Percentiles rank a stretch among this genome's conserved stretches.
Conservation (phyloP, 805 yeast genomes). For the Jamesozyma lodderae region DNA sequence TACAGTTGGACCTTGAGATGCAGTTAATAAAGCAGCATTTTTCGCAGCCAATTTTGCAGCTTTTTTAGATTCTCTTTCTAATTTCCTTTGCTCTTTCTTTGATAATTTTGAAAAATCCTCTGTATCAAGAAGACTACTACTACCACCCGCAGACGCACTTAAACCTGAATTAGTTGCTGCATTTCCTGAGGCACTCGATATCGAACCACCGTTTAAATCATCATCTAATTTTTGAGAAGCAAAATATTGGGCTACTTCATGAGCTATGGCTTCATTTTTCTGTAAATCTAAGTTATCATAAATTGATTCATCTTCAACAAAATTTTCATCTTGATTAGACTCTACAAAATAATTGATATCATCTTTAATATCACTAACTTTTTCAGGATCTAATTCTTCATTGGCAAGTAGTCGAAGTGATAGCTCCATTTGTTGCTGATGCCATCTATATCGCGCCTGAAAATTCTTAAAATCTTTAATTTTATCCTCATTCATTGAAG, state of each 20-base stretch:
- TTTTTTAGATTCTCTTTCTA: slow-evolving; percentile 31
- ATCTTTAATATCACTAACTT: slow-evolving; percentile 67
- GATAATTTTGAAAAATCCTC: slow-evolving; percentile 21
- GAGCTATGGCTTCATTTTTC: slow-evolving; percentile 45
- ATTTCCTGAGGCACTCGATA: neutral
- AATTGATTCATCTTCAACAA: slow-evolving; percentile 88
- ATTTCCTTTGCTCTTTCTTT: slow-evolving; percentile 28
- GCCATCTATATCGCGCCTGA: slow-evolving; percentile 69
- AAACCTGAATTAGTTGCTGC: neutral
- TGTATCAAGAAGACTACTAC: neutral
- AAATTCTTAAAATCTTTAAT: slow-evolving; percentile 48
- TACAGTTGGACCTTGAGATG: slow-evolving; percentile 9
- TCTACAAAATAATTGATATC: slow-evolving; percentile 90
- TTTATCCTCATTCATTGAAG: slow-evolving; percentile 25
- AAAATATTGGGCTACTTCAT: slow-evolving; percentile 38
- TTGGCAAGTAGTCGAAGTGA: slow-evolving; percentile 72
- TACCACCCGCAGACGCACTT: neutral
- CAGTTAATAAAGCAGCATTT: slow-evolving; percentile 10
- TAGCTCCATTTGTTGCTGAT: slow-evolving; percentile 68
- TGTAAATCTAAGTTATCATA: slow-evolving; percentile 75
- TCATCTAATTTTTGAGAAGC: slow-evolving; percentile 26
- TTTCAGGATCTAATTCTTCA: slow-evolving; percentile 71
- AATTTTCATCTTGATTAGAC: slow-evolving; percentile 82
- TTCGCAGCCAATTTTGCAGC: slow-evolving; percentile 29
- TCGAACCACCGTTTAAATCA: slow-evolving; percentile 4